phyloP scores from a whole-genome alignment of 202 grass and related monocot genomes.

The Elaeis oleifera region DNA sequence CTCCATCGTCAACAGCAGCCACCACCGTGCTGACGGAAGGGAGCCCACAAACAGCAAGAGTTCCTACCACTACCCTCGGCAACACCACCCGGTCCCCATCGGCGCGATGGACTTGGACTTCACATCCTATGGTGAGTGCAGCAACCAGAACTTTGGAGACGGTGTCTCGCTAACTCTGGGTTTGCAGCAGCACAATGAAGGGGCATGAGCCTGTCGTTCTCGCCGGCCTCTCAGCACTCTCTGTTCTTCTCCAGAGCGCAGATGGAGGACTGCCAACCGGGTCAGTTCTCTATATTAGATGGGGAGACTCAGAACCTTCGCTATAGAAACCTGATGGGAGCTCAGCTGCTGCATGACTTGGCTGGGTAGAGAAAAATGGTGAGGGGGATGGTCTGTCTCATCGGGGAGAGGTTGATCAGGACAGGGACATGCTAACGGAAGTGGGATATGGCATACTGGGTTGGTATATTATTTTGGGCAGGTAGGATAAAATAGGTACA shows the following conservation, averaged over 20 bases:
- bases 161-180: slow-evolving; percentile 85
- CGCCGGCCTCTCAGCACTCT: slow-evolving; percentile 33
- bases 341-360: slow-evolving; percentile 51
- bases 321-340: slow-evolving; percentile 36
- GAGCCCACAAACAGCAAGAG: neutral
- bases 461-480: too few species aligned
- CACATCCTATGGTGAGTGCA: slow-evolving; percentile 35
- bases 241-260: slow-evolving; percentile 27
- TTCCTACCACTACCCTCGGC: too few species aligned
- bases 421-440: neutral
- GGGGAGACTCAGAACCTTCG: slow-evolving; percentile 32
- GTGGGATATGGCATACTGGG: too few species aligned
- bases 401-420: neutral
- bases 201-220: slow-evolving; percentile 55
- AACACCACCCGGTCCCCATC: neutral
- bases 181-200: slow-evolving; percentile 59
- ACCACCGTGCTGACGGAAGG: slow-evolving; percentile 6
- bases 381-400: too few species aligned
- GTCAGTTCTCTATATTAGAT: slow-evolving; percentile 21
- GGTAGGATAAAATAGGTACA: too few species aligned
- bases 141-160: slow-evolving; percentile 15
- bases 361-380: slow-evolving; percentile 23
- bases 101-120: slow-evolving; percentile 56
- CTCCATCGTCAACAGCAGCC: slow-evolving; percentile 54
- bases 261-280: slow-evolving; percentile 30